Percentiles rank a stretch among this genome's conserved stretches.
These are phyloP conservation scores for Butyriboletus loyo DNA, from an alignment of 768 basidiomycete species.

Conservation along the genomic window DNA sequence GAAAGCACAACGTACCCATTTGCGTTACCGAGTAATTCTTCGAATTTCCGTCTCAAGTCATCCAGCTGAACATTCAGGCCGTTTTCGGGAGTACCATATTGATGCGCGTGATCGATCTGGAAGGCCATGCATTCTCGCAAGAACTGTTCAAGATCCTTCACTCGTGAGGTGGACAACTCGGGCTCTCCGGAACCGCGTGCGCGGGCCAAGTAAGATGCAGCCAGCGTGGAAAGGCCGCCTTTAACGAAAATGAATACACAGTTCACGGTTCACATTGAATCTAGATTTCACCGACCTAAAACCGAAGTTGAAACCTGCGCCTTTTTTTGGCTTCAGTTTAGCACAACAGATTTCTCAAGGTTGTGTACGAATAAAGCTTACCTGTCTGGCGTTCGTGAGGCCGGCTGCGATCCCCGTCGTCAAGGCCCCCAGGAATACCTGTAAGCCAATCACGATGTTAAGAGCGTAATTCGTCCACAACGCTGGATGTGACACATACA, in stretches of 20 bases:
- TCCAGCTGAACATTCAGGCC: constrained; percentile 8
- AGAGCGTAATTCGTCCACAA: constrained; percentile 31
- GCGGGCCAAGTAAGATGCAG: constrained; percentile 71
- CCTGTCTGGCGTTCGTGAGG: constrained; percentile 40
- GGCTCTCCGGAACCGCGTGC: constrained; percentile 70
- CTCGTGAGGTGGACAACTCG: constrained; percentile 53
- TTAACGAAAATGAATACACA: neutral
- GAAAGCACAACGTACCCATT: constrained; percentile 18
- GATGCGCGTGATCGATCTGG: constrained; percentile 53
- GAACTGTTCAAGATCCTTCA: constrained; percentile 63
- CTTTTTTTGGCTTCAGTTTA: constrained; percentile 17
- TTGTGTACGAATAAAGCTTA: constrained; percentile 14
- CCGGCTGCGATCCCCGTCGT: constrained; percentile 63
- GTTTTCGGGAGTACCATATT: constrained; percentile 11
- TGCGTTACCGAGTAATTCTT: constrained; percentile 28
- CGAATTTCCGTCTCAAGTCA: constrained; percentile 22
- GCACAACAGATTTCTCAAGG: neutral
- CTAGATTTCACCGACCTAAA: constrained; percentile 31
- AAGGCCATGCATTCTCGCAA: constrained; percentile 61
- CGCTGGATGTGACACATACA: constrained; percentile 22
- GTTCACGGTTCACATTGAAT: neutral
- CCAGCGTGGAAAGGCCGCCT: constrained; percentile 67
- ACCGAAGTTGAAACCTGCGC: constrained; percentile 38
- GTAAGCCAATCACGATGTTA: constrained; percentile 55
- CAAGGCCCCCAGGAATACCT: constrained; percentile 62